Percentiles rank a stretch among this genome's conserved stretches.
phyloP scores from a whole-genome alignment of 805 yeast genomes.

The Starmera quercuum region DNA sequence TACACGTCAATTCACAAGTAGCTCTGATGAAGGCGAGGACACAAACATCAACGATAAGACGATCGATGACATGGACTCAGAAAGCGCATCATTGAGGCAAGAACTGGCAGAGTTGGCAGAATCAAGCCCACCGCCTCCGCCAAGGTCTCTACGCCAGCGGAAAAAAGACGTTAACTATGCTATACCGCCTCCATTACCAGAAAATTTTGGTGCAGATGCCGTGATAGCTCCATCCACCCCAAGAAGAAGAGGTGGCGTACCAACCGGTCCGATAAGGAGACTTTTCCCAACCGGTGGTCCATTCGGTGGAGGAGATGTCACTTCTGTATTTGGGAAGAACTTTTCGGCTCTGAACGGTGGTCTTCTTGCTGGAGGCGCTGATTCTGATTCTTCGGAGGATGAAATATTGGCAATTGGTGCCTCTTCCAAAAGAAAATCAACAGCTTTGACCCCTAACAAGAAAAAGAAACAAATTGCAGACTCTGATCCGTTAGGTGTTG shows the following conservation, averaged over 20 bases:
- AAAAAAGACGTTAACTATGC: conserved; percentile 74
- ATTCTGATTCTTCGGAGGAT: conserved; percentile 59
- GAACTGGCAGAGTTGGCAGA: conserved; percentile 59
- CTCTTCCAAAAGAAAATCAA: conserved; percentile 27
- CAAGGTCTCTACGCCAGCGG: conserved; percentile 51
- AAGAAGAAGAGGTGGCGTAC: conserved; percentile 29
- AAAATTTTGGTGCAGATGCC: conserved; percentile 19
- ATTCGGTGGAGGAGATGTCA: conserved; percentile 93
- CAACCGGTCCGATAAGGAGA: conserved; percentile 49
- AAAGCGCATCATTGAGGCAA: conserved; percentile 38
- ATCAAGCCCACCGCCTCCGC: conserved; percentile 25
- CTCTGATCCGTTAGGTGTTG: conserved; percentile 88
- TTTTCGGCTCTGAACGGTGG: conserved; percentile 30
- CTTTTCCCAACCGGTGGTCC: conserved; percentile 95
- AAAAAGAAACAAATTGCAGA: conserved; percentile 65
- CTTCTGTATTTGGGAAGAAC: conserved; percentile 70
- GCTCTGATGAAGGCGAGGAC: conserved; percentile 19
- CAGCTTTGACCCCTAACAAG: conserved; percentile 18
- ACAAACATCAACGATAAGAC: conserved; percentile 10
- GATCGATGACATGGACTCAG: conserved; percentile 16
- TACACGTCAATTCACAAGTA: conserved; percentile 14
- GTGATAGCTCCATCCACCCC: conserved; percentile 15
- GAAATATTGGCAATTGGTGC: conserved; percentile 44
- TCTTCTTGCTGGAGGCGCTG: conserved; percentile 24
- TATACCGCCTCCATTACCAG: conserved; percentile 71